These are phyloP conservation scores for Dipteronia dyeriana DNA, from an alignment of 345 rosid genomes.

Conservation along the genomic window DNA sequence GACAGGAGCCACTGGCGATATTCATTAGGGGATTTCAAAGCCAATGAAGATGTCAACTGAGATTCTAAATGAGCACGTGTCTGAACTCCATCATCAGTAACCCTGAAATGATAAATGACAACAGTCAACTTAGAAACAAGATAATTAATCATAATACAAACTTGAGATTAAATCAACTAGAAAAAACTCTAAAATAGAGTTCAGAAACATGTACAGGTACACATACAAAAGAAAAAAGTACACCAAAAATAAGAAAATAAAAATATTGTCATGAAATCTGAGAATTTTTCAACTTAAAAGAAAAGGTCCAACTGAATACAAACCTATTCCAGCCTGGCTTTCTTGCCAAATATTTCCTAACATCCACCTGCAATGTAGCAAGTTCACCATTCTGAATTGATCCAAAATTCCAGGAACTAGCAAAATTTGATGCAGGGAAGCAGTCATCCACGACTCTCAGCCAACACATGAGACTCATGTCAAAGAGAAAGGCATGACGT, in stretches of 20 bases:
- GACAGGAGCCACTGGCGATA: slow-evolving; percentile 95
- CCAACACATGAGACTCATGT: slow-evolving; percentile 92
- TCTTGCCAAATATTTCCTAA: slow-evolving; percentile 91
- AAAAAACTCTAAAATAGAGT: background rate
- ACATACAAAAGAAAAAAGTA: background rate
- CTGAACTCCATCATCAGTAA: slow-evolving; percentile 95
- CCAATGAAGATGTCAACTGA: slow-evolving; percentile 88
- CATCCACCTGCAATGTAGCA: slow-evolving; percentile 92
- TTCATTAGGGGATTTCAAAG: slow-evolving; percentile 81
- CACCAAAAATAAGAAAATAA: background rate
- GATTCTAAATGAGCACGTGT: slow-evolving; percentile 96
- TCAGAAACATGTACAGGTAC: background rate
- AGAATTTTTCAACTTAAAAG: background rate
- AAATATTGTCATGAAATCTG: background rate
- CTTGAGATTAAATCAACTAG: background rate
- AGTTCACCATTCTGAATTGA: slow-evolving; percentile 87
- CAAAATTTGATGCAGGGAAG: slow-evolving; percentile 96
- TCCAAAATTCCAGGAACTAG: slow-evolving; percentile 93
- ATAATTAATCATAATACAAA: background rate
- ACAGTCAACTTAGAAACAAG: slow-evolving; percentile 12
- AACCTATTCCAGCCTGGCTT: slow-evolving; percentile 99
- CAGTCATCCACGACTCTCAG: slow-evolving; percentile 97
- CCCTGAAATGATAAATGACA: slow-evolving; percentile 43
- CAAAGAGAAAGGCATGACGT: slow-evolving; percentile 92
- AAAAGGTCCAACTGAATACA: slow-evolving; percentile 15